Evolutionary conservation across 306 rosid genomes (phyloP), one percentile per base, ranked within the genome.

Genomic region (Prunus mongolica): DNA sequence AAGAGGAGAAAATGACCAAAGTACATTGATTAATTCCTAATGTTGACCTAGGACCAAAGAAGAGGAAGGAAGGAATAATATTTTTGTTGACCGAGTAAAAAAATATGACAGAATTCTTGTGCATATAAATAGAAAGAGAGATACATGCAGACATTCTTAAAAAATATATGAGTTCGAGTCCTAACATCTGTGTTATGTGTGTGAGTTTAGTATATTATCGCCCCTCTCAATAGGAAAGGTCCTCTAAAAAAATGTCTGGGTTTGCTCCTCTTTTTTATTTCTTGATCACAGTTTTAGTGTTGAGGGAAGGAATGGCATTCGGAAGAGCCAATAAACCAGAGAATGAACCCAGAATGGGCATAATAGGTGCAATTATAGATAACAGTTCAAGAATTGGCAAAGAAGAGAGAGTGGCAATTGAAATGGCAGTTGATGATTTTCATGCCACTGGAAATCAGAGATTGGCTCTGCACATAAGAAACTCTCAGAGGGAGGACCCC

Each of bases 361-460:
- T 47, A 27, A 61, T 81, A 52, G 93, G 86, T 10, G 87, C 79
- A 18, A 83, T 87, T 16, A 12, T 79, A 46, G 87, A 89, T 14
- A 14, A 49, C 20, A 75, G 73, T 68, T 71, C 79, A 13, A 86
- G 89, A 8, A 67, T 41, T 55, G 88, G 93, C 12, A 83, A 84
- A 60, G 90, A 89, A 78, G 79, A 82, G 73, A 72, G 28, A 47
- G 78, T 89, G 67, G 91, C 91, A 13, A 85, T 87, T 71, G 65
- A 77, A n/a, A 75, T 87, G 81, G 91, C 89, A 20, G 2, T 81
- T 25, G 71, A 87, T 56, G 85, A 87, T 52, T 72, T 80, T 68
- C 34, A 22, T 71, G 38, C 67, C 45, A 25, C 30, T 8, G 56
- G 38, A 67, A 79, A 81, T 68, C 86, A 34, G 50, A 83, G 38